Percentiles rank a stretch among this genome's conserved stretches.
Conservation (phyloP, 805 yeast genomes). For the Kluyveromyces lactis region DNA sequence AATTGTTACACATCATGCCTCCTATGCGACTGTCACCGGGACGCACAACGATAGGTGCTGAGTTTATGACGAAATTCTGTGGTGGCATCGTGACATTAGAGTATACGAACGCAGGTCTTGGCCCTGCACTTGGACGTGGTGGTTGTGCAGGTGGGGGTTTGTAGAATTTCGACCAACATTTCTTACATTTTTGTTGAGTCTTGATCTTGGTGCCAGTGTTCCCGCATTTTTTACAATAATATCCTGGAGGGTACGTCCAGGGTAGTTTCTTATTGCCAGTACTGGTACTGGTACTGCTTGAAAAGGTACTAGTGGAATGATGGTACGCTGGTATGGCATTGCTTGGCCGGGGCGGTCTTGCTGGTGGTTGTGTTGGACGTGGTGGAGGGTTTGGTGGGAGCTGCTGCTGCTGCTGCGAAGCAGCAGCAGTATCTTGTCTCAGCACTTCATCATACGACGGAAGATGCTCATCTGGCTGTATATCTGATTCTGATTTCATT, state of each 20-base stretch:
- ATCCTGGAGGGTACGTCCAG: constrained; percentile 58
- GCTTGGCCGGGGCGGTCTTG: background rate
- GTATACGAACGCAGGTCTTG: too few species aligned
- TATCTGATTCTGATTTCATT: too few species aligned
- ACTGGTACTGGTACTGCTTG: background rate
- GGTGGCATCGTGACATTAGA: too few species aligned
- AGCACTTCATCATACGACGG: constrained; percentile 44
- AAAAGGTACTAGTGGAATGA: background rate
- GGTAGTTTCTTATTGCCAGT: constrained; percentile 33
- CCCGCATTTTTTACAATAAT: constrained; percentile 56
- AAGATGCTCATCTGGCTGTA: constrained; percentile 20
- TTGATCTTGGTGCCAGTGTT: constrained; percentile 61
- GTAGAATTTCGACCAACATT: constrained; percentile 50
- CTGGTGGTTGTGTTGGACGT: constrained; percentile 1
- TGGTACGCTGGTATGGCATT: background rate
- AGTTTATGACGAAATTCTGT: too few species aligned
- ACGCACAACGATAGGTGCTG: constrained; percentile 33
- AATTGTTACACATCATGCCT: constrained; percentile 64
- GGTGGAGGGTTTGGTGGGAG: constrained; percentile 2
- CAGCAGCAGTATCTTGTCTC: constrained; percentile 15
- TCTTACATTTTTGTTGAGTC: constrained; percentile 56
- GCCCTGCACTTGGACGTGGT: constrained; percentile 1
- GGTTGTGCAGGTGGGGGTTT: constrained; percentile 12
- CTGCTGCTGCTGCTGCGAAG: constrained; percentile 10
- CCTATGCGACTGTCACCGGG: constrained; percentile 81